Evolutionary conservation across 2,329 filamentous ascomycete genomes (phyloP).

Genomic region (Fusarium hostae): DNA sequence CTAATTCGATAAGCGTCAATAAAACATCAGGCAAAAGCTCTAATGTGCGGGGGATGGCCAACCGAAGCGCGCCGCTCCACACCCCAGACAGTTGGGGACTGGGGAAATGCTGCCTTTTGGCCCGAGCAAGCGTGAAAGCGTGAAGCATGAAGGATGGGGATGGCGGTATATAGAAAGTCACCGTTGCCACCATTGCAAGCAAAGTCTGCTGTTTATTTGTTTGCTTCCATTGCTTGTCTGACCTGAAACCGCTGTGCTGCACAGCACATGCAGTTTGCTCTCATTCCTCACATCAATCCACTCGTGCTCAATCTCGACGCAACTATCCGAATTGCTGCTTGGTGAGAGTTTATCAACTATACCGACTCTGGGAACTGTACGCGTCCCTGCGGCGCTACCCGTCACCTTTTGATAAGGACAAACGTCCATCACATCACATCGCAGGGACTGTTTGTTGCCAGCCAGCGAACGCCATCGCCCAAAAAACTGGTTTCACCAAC

Average conservation of each 20-base stretch:
- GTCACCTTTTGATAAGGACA: conserved; percentile 6
- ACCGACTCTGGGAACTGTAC: background rate
- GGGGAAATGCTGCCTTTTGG: conserved; percentile 19
- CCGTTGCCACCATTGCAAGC: conserved; percentile 30
- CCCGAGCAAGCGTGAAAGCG: conserved; percentile 11
- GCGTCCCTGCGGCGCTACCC: conserved; percentile 19
- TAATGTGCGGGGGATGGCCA: conserved; percentile 42
- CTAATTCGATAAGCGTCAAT: conserved; percentile 38
- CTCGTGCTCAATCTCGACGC: conserved; percentile 26
- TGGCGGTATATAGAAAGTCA: conserved; percentile 45
- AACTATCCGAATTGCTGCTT: conserved; percentile 17
- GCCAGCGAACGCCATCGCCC: conserved; percentile 9
- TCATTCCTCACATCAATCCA: conserved; percentile 12
- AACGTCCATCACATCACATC: background rate
- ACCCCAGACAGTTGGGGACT: conserved; percentile 32
- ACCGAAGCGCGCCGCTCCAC: conserved; percentile 40
- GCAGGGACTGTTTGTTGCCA: background rate
- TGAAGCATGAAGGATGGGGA: conserved; percentile 18
- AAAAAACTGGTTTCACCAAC: conserved; percentile 6
- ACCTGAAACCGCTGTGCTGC: conserved; percentile 38
- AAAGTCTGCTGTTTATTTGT: background rate
- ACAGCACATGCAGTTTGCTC: conserved; percentile 14
- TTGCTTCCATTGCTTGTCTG: conserved; percentile 8
- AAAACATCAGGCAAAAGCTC: conserved; percentile 39
- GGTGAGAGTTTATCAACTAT: conserved; percentile 8